Evolutionary conservation across 1,139 yeast species (phyloP), one percentile per base, ranked within the genome.

Genomic region (Citeromyces siamensis): DNA sequence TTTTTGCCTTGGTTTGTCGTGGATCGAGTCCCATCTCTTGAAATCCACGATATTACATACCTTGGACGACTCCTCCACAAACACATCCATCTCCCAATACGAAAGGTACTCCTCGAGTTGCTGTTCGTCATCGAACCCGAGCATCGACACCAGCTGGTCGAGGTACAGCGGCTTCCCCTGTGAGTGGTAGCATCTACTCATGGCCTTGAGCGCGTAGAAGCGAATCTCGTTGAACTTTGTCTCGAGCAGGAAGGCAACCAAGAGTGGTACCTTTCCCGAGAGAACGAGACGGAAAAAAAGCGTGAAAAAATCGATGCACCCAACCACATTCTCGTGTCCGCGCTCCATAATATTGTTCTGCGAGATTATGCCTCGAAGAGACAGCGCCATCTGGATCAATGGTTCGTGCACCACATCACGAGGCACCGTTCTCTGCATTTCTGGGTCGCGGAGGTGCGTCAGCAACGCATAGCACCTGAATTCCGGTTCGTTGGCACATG

Each of bases 401-500:
- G 62, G 59, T 46, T 80, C 68, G 16, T 67, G 53, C 33, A 75
- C 64, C 3, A 90, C 63, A 2, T 62, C 51, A 4, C 46, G 42
- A 0, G 97, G 95, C 6, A 82, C 55, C 43, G 75, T 84, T 41
- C 86, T 65, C 45, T 84, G 95, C 33, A 84, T 60, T 48, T 86
- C 97, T 0, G 94, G 79, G 51, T 90, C 97, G 45, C 84, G 65
- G 6, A 84, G 59, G 47, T 85, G 93, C 49, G 90, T 75, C 23
- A 93, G 51, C 14, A 90, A 59, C 44, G 86, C 81, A 53, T 88
- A 93, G 0, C 95, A 88, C 43, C 96, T 68, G 50, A 93, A 85
- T 53, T 93, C 99, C 0, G 97, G 83, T 56, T 93, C 98, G 47
- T 82, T 81, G 0, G 93, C 86, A 38, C 83, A 71, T 13, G 42